These are phyloP conservation scores for Phytophthora citricola DNA, from an alignment of 352 stramenopile species.

Conservation along the genomic window DNA sequence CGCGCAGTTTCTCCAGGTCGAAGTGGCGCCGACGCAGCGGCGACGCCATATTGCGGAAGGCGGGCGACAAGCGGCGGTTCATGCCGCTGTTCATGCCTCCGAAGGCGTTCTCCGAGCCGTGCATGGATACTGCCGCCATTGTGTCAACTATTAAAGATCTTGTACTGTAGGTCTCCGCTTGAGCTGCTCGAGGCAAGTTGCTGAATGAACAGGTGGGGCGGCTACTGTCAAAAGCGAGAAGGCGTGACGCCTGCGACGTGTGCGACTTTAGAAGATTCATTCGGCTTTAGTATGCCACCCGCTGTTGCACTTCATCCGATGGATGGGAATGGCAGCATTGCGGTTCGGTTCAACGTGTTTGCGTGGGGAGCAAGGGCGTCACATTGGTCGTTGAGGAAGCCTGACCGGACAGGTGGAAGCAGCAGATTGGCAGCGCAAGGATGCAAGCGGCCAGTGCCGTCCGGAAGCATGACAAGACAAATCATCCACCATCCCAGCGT, in stretches of 20 bases:
- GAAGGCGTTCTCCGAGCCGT: slow-evolving; percentile 49
- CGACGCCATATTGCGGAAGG: slow-evolving; percentile 57
- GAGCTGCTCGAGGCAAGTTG: slow-evolving; percentile 30
- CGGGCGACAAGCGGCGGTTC: slow-evolving; percentile 56
- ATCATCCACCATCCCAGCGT: slow-evolving; percentile 6
- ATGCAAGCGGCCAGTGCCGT: background rate
- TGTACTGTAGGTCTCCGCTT: slow-evolving; percentile 11
- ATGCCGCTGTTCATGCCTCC: slow-evolving; percentile 48
- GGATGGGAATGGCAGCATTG: slow-evolving; percentile 14
- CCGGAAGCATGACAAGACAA: too few species aligned
- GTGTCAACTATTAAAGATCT: slow-evolving; percentile 6
- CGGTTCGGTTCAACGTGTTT: slow-evolving; percentile 6
- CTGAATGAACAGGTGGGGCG: slow-evolving; percentile 11
- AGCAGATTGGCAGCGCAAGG: slow-evolving; percentile 13
- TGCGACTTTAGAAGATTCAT: slow-evolving; percentile 41
- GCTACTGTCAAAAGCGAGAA: slow-evolving; percentile 11
- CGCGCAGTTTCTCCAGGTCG: slow-evolving; percentile 70
- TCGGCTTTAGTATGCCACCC: slow-evolving; percentile 22
- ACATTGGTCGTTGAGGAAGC: slow-evolving; percentile 12
- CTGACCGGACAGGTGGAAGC: slow-evolving; percentile 16
- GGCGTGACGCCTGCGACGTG: slow-evolving; percentile 28
- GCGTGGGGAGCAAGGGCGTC: slow-evolving; percentile 5
- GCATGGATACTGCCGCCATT: slow-evolving; percentile 75
- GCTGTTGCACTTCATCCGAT: slow-evolving; percentile 15
- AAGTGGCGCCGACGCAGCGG: slow-evolving; percentile 55